Evolutionary conservation across 371 early-diverging fungal genomes (phyloP).

Genomic region (Lichtheimia hyalospora): DNA sequence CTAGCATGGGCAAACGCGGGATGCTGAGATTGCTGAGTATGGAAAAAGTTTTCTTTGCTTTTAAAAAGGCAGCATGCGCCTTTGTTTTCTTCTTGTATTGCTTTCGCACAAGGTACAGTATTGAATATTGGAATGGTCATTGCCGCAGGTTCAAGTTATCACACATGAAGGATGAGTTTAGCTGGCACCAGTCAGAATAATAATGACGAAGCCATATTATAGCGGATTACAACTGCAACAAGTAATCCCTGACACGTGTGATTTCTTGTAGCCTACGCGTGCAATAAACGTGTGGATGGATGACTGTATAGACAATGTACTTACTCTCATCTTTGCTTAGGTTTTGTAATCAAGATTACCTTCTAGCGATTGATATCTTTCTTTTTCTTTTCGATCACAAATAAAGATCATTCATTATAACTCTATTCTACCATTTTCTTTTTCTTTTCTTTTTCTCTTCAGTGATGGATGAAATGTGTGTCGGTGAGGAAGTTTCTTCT

Average conservation of each 20-base stretch:
- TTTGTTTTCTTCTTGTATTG: no score
- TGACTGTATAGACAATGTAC: neutral
- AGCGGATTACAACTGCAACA: conserved; percentile 2
- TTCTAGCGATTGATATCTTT: neutral
- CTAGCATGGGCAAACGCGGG: no score
- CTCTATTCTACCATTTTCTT: no score
- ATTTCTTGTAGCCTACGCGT: neutral
- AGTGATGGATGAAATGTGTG: no score
- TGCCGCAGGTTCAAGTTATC: no score
- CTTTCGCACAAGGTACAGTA: no score
- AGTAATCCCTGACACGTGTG: conserved; percentile 9
- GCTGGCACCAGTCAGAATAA: conserved; percentile 19
- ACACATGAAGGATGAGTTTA: conserved; percentile 12
- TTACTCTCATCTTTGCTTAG: neutral
- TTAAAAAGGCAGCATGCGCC: no score
- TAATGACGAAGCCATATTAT: conserved; percentile 8
- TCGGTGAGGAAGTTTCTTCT: no score
- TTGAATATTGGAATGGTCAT: neutral
- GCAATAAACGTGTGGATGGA: neutral
- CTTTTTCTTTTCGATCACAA: neutral
- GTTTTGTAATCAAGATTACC: neutral
- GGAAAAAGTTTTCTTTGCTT: conserved; percentile 2
- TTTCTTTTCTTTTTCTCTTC: no score
- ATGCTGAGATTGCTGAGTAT: no score
- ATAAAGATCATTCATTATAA: no score